Evolutionary conservation across 371 early-diverging fungal species (phyloP).

Genomic region (Apophysomyces variabilis): DNA sequence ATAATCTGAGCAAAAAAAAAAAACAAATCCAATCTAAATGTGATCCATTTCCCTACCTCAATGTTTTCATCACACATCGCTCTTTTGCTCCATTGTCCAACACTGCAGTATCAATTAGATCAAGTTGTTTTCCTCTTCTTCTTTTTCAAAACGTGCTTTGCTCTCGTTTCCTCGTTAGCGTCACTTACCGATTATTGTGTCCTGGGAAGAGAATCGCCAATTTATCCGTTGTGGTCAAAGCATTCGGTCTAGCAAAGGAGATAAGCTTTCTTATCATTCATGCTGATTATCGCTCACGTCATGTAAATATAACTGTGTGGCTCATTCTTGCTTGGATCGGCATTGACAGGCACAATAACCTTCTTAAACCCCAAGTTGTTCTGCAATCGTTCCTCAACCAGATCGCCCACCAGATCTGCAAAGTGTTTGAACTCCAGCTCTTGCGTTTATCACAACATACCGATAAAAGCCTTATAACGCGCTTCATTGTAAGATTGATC

Average conservation of each 20-base stretch:
- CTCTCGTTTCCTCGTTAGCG: too few species aligned
- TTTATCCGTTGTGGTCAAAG: conserved; percentile 48
- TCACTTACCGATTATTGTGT: conserved; percentile 39
- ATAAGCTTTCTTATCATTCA: neutral
- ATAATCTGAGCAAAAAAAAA: neutral
- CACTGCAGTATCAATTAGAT: conserved; percentile 15
- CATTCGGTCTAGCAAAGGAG: conserved; percentile 39
- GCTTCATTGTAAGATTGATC: conserved; percentile 47
- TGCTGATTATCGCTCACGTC: conserved; percentile 30
- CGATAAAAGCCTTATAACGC: conserved; percentile 44
- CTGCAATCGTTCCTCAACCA: conserved; percentile 37
- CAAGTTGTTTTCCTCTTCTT: neutral
- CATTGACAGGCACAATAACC: conserved; percentile 35
- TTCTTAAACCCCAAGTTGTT: conserved; percentile 32
- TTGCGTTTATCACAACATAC: conserved; percentile 21
- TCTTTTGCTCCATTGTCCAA: conserved; percentile 53
- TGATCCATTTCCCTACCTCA: conserved; percentile 20
- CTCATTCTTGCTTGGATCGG: conserved; percentile 35
- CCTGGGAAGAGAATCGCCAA: conserved; percentile 45
- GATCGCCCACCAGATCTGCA: conserved; percentile 43
- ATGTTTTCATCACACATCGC: conserved; percentile 51
- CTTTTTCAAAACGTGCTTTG: neutral
- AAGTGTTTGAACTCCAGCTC: neutral
- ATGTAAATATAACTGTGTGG: conserved; percentile 44
- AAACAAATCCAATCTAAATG: neutral